Evolutionary conservation across 768 basidiomycete species (phyloP), one percentile per base, ranked within the genome.

Genomic region (Collybiopsis luxurians): DNA sequence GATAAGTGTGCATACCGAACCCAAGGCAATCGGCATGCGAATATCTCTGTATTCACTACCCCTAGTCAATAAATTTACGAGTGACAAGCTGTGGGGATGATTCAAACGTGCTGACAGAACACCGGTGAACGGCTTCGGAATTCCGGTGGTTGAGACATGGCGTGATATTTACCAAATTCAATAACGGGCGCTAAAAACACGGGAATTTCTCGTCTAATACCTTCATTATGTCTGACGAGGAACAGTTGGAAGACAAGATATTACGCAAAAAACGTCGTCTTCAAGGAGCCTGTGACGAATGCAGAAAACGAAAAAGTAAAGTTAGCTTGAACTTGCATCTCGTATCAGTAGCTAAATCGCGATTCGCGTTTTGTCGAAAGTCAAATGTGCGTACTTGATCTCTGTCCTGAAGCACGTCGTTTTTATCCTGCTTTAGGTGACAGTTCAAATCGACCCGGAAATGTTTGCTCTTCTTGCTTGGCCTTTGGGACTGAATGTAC

Each of bases 301-400:
- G 84, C 64, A 71, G 85, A 31, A 72, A 81, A 57, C 85, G 85
- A 72, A 86, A 86, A 67, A 77, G 82, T 78, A 60, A 50, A 76
- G 77, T 80, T 63, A 73, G 78, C 5, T 44, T 57, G 79, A 77
- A 75, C 69, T 69, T 71, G 26, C 34, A n/a, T 23, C 17, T 19
- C 19, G 21, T n/a, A n/a, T n/a, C n/a, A 28, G 21, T 6, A 7
- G 45, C 15, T 40, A 13, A 34, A 7, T 13, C 21, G 27, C 21
- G 49, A 40, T 34, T 4, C 6, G 10, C 57, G 17, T 31, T 47
- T 39, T 24, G 27, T 28, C 19, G 19, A 17, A 28, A 48, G 44
- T 56, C 17, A 55, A 55, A 59, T 59, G 58, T 55, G 53, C 30
- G 30, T 9, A 23, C 7, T 4, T 45, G 9, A 15, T 46, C 7